Percentiles rank a stretch among this genome's conserved stretches.
phyloP scores from a whole-genome alignment of 2,329 filamentous ascomycete genomes.

The Truncatella angustata region DNA sequence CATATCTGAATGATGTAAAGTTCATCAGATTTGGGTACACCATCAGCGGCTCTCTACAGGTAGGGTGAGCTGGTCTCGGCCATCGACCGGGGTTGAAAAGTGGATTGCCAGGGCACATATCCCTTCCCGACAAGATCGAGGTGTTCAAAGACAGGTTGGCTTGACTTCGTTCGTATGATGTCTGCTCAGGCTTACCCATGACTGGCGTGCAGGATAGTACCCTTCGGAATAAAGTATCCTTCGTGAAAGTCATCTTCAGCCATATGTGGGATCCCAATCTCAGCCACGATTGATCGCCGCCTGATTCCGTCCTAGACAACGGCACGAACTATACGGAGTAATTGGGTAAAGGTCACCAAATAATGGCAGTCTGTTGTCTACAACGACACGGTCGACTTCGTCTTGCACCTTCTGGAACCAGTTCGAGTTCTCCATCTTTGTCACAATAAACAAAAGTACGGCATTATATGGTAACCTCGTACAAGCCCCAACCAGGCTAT shows the following conservation, averaged over 20 bases:
- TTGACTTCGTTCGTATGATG: not conserved
- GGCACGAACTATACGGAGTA: slow-evolving; percentile 7
- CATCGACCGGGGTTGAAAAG: slow-evolving; percentile 27
- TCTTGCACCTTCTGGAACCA: slow-evolving; percentile 10
- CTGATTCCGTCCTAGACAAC: slow-evolving; percentile 9
- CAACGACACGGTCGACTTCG: slow-evolving; percentile 9
- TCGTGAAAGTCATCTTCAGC: slow-evolving; percentile 15
- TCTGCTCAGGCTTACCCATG: slow-evolving; percentile 3
- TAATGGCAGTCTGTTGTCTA: slow-evolving; percentile 2
- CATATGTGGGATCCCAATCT: slow-evolving; percentile 13
- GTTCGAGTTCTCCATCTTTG: slow-evolving; percentile 11
- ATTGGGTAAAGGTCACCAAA: slow-evolving; percentile 5
- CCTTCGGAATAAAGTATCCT: slow-evolving; percentile 14
- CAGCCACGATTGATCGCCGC: slow-evolving; percentile 13
- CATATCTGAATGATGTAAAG: slow-evolving; percentile 42
- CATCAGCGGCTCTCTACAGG: slow-evolving; percentile 25
- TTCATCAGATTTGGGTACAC: slow-evolving; percentile 30
- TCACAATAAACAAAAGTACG: slow-evolving; percentile 6
- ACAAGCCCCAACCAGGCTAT: slow-evolving; percentile 3
- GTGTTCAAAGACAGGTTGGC: not conserved
- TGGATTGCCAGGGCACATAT: slow-evolving; percentile 26
- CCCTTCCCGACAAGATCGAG: slow-evolving; percentile 20
- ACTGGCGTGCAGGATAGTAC: slow-evolving; percentile 12
- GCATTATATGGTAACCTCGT: slow-evolving; percentile 7
- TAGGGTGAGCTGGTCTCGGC: slow-evolving; percentile 24